Base-by-base conservation (phyloP, 163 green algal genomes). In the Smithsoniella earleae region DNA sequence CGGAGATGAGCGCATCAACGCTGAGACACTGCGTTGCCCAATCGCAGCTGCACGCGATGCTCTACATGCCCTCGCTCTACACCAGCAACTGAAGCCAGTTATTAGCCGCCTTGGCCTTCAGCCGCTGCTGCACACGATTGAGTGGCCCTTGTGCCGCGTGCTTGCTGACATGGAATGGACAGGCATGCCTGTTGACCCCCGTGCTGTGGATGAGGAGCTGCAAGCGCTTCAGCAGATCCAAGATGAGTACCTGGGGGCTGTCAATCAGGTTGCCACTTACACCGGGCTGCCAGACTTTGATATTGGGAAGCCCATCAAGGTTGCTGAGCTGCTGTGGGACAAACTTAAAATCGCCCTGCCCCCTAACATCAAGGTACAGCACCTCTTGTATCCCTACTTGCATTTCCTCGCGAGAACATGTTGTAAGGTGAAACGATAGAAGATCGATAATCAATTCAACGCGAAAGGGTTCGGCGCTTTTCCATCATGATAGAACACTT, bases 91-190 rank as follows among this genome's bases (percentile, higher is more conserved):
- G 8, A 27, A 13, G 8, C 49, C 49, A 27, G 49, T 64, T 13
- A 27, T 64, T 25, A 10, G 25, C 6, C 25, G 25, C 25, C 36
- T 77, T 31, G 80, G 77, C 1, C 34, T 90, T 73, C 30, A 86
- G 43, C 44, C 65, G 6, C 74, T 82, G 8, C 76, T 93, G 76
- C 64, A 74, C 52, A 36, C 63, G 2, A 46, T 84, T 2, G 88
- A 95, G 82, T 90, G 89, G 86, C 88, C 85, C 1, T 73, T 93
- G 36, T 82, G 89, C 73, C 77, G 54, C 0, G 76, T 91, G 66
- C 80, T 95, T 54, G 86, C 83, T 2, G 49, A 75, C 43, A 91
- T 93, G 87, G 87, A 95, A 79, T 66, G 40, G 37, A 46, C 31
- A 33, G 40, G 81, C 44, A 79, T 91, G 2, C 75, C 74, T 5